Evolutionary conservation across 2,329 filamentous ascomycete species (phyloP).

Genomic region (Aquanectria penicillioides): DNA sequence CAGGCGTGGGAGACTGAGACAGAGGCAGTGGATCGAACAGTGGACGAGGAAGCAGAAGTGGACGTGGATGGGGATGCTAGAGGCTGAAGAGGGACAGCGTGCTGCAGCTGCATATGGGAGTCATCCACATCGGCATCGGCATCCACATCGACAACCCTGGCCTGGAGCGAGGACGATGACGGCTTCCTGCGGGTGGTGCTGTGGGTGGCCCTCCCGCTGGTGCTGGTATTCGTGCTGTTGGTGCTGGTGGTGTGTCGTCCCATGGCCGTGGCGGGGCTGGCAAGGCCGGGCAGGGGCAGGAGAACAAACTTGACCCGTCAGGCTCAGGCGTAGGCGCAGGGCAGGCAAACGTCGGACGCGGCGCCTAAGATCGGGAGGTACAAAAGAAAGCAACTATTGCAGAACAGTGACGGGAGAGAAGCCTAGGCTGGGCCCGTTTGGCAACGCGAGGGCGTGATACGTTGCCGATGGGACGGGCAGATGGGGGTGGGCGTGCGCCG

Average conservation of each 20-base stretch:
- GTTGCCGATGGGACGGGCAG: slow-evolving; percentile 6
- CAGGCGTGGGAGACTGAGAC: slow-evolving; percentile 38
- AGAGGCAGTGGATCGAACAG: slow-evolving; percentile 38
- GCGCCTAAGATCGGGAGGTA: slow-evolving; percentile 13
- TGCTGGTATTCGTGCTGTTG: slow-evolving; percentile 13
- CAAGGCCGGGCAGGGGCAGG: slow-evolving; percentile 17
- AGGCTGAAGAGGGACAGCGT: slow-evolving; percentile 46
- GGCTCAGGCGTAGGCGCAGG: neutral
- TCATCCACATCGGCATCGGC: slow-evolving; percentile 22
- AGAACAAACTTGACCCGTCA: neutral
- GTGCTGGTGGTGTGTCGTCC: slow-evolving; percentile 33
- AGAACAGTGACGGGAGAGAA: slow-evolving; percentile 1
- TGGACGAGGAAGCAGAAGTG: slow-evolving; percentile 36
- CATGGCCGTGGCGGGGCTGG: slow-evolving; percentile 40
- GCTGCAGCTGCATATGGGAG: slow-evolving; percentile 41
- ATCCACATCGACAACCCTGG: slow-evolving; percentile 33
- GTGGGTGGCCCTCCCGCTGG: slow-evolving; percentile 30
- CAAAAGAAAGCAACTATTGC: neutral
- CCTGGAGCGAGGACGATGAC: slow-evolving; percentile 35
- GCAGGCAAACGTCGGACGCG: slow-evolving; percentile 4
- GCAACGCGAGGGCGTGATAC: slow-evolving; percentile 10
- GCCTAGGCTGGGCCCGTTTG: slow-evolving; percentile 3
- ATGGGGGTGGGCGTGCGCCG: slow-evolving; percentile 2
- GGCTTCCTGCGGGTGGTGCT: slow-evolving; percentile 28
- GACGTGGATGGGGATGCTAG: slow-evolving; percentile 37